Evolutionary conservation across 805 yeast species (phyloP).

Genomic region (Ogataea allantospora): DNA sequence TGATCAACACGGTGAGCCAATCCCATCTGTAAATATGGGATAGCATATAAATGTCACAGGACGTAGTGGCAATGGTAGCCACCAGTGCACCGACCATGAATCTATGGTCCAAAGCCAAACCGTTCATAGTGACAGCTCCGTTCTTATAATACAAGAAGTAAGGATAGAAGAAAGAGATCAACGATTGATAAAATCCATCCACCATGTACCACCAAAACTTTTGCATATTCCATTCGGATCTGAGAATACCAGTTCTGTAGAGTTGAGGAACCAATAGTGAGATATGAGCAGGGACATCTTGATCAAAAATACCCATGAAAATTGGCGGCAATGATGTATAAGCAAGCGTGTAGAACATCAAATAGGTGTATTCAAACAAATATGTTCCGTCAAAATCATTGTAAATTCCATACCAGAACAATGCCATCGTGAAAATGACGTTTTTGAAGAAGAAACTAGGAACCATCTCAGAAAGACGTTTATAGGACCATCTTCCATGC

Average conservation of each 20-base stretch:
- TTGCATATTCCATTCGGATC: slow-evolving; percentile 65
- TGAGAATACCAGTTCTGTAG: slow-evolving; percentile 68
- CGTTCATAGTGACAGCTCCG: slow-evolving; percentile 42
- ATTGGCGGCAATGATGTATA: slow-evolving; percentile 81
- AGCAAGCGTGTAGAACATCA: slow-evolving; percentile 81
- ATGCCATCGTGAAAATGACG: slow-evolving; percentile 68
- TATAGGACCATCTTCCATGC: slow-evolving; percentile 88
- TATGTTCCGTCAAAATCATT: slow-evolving; percentile 78
- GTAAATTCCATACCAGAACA: slow-evolving; percentile 79
- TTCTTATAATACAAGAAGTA: slow-evolving; percentile 48
- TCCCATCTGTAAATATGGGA: slow-evolving; percentile 80
- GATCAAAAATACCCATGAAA: slow-evolving; percentile 75
- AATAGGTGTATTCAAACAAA: slow-evolving; percentile 71
- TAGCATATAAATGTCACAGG: slow-evolving; percentile 66
- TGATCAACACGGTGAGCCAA: slow-evolving; percentile 61
- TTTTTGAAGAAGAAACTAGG: slow-evolving; percentile 80
- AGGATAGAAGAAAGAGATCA: slow-evolving; percentile 72
- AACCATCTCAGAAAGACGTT: slow-evolving; percentile 78
- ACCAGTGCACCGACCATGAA: slow-evolving; percentile 69
- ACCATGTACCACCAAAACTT: slow-evolving; percentile 74
- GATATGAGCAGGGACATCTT: slow-evolving; percentile 70
- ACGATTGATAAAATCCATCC: slow-evolving; percentile 76
- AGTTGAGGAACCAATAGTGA: slow-evolving; percentile 73
- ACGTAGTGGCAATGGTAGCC: slow-evolving; percentile 60
- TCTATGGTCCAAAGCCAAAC: slow-evolving; percentile 64